These are phyloP conservation scores for Xylaria sp. DNA, from an alignment of 2,329 filamentous ascomycete species.

Conservation along the genomic window DNA sequence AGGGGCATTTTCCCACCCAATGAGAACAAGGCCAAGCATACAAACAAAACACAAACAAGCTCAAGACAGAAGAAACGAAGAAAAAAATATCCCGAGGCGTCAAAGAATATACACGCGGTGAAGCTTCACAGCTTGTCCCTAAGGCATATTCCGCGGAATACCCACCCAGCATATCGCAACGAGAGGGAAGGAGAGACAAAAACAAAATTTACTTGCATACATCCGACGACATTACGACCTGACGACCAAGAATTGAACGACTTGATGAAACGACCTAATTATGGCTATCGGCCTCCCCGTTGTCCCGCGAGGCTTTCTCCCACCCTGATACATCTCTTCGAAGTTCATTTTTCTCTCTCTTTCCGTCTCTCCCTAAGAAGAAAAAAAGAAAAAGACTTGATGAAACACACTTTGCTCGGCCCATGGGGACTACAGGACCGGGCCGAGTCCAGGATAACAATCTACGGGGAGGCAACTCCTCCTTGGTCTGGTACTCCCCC, in stretches of 20 bases:
- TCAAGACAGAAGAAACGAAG: too few species aligned
- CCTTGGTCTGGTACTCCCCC: slow-evolving; percentile 12
- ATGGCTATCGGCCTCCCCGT: slow-evolving; percentile 22
- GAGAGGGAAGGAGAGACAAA: slow-evolving; percentile 33
- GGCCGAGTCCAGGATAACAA: slow-evolving; percentile 32
- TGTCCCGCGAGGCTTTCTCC: slow-evolving; percentile 21
- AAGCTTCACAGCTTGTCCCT: slow-evolving; percentile 43
- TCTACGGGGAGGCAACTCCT: slow-evolving; percentile 28
- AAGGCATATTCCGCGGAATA: slow-evolving; percentile 38
- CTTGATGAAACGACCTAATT: slow-evolving; percentile 31
- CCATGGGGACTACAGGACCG: slow-evolving; percentile 31
- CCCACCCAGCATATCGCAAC: slow-evolving; percentile 35
- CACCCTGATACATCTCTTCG: slow-evolving; percentile 17
- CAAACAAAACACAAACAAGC: neutral
- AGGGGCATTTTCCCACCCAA: neutral
- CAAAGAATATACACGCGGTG: slow-evolving; percentile 40
- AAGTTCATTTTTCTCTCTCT: slow-evolving; percentile 18
- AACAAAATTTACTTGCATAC: slow-evolving; percentile 42
- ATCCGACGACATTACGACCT: slow-evolving; percentile 39
- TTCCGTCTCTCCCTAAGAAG: slow-evolving; percentile 16
- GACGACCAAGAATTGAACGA: slow-evolving; percentile 35
- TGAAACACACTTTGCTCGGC: slow-evolving; percentile 13
- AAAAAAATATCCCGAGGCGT: slow-evolving; percentile 31
- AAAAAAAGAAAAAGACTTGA: slow-evolving; percentile 24
- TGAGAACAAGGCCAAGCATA: slow-evolving; percentile 6